Evolutionary conservation across 306 rosid species (phyloP).

Genomic region (Sphenostylis stenocarpa): DNA sequence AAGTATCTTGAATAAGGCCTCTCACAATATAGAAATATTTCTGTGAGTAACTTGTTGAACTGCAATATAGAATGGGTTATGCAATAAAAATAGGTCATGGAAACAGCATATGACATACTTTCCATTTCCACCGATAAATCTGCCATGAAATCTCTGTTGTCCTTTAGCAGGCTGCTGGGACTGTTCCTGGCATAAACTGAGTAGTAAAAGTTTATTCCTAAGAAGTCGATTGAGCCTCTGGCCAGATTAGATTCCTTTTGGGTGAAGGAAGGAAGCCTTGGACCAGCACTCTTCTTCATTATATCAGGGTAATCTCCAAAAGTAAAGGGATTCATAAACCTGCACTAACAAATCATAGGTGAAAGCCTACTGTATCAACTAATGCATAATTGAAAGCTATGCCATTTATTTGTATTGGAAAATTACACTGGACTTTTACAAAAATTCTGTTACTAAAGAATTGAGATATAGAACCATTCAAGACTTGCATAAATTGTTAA

Average conservation of each 20-base stretch:
- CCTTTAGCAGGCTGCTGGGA: not conserved
- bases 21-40: not conserved
- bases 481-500: not conserved
- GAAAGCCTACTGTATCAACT: not conserved
- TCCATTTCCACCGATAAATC: not conserved
- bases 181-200: conserved; percentile 23
- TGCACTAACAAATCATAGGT: conserved; percentile 18
- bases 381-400: not conserved
- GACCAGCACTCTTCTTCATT: conserved; percentile 56
- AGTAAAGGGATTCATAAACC: conserved; percentile 63
- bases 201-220: conserved; percentile 51
- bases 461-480: not conserved
- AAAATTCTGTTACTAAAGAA: not conserved
- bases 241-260: conserved; percentile 46
- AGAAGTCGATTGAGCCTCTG: conserved; percentile 57
- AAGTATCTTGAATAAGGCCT: not conserved
- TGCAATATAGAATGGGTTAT: not conserved
- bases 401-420: not conserved
- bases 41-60: not conserved
- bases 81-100: not conserved
- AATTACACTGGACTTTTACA: not conserved
- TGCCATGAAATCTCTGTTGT: not conserved
- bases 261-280: conserved; percentile 61
- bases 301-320: conserved; percentile 60
- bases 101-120: conserved; percentile 26